A percentile compares a stretch with the other conserved stretches of the same genome.
These are phyloP conservation scores for Colletotrichum sp. DNA, from an alignment of 2,329 filamentous ascomycete genomes.

Conservation along the genomic window DNA sequence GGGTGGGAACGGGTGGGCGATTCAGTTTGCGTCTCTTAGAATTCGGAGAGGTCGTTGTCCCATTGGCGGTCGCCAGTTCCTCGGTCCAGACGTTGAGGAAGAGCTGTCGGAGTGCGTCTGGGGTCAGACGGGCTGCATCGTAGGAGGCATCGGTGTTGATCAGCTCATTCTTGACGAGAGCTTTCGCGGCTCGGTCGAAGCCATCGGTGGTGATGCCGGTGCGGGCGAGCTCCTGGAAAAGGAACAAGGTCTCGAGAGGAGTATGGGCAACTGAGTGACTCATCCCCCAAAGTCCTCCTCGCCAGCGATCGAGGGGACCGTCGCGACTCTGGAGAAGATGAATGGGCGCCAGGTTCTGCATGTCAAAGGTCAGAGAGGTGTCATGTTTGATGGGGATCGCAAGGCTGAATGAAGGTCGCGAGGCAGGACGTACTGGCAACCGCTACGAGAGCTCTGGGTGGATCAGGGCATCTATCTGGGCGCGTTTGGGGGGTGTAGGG, in stretches of 20 bases:
- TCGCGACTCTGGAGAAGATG: conserved; percentile 57
- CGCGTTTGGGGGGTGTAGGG: conserved; percentile 8
- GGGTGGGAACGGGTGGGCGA: conserved; percentile 65
- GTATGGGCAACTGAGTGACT: conserved; percentile 71
- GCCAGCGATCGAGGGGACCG: conserved; percentile 60
- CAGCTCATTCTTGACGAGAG: conserved; percentile 75
- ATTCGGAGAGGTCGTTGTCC: conserved; percentile 49
- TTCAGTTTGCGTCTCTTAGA: conserved; percentile 78
- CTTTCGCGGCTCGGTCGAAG: conserved; percentile 75
- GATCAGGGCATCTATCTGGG: conserved; percentile 19
- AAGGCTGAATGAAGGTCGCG: conserved; percentile 12
- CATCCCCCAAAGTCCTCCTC: conserved; percentile 62
- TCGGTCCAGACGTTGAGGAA: conserved; percentile 80
- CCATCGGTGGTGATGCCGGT: conserved; percentile 69
- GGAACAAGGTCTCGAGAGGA: conserved; percentile 82
- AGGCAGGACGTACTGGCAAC: conserved; percentile 22
- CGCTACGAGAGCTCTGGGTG: conserved; percentile 19
- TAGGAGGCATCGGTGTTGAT: conserved; percentile 74
- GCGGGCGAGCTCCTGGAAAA: conserved; percentile 79
- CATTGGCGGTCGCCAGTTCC: conserved; percentile 64
- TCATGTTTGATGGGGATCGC: conserved; percentile 8
- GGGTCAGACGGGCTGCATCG: conserved; percentile 74
- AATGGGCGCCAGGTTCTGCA: conserved; percentile 58
- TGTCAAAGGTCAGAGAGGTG: conserved; percentile 10
- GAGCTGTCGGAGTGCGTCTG: conserved; percentile 79